A percentile compares a stretch with the other conserved stretches of the same genome.
Conservation (phyloP, 2,329 filamentous ascomycete genomes). For the Grosmannia huntii region DNA sequence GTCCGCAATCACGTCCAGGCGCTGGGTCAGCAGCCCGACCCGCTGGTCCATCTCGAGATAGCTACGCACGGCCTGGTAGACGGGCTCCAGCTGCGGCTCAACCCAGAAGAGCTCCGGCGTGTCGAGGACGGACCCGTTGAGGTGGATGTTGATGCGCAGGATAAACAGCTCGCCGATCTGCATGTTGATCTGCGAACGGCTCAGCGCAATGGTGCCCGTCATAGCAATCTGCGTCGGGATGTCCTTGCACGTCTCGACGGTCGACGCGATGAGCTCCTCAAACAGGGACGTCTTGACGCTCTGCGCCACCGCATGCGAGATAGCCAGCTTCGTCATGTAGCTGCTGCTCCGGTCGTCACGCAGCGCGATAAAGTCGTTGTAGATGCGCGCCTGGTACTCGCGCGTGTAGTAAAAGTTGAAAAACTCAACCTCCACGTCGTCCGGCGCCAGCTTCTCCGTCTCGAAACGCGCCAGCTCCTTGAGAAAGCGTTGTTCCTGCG, state of each 20-base stretch:
- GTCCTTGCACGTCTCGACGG: conserved; percentile 84
- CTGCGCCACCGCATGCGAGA: conserved; percentile 89
- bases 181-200: conserved; percentile 91
- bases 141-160: conserved; percentile 90
- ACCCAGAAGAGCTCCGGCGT: conserved; percentile 98
- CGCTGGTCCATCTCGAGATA: conserved; percentile 98
- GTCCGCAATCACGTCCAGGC: conserved; percentile 87
- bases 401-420: conserved; percentile 99
- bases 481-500: conserved; percentile 79
- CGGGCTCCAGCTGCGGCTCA: conserved; percentile 88
- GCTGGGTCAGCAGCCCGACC: conserved; percentile 76
- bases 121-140: conserved; percentile 92
- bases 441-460: conserved; percentile 71
- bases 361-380: conserved; percentile 97
- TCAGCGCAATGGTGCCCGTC: conserved; percentile 84
- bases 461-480: conserved; percentile 94
- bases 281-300: conserved; percentile 97
- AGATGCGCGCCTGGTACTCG: conserved; percentile 96
- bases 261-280: conserved; percentile 87
- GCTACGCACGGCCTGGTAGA: conserved; percentile 88
- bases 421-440: conserved; percentile 88
- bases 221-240: conserved; percentile 85
- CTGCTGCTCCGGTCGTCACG: conserved; percentile 89
- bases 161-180: conserved; percentile 98
- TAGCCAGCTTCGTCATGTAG: conserved; percentile 96